Evolutionary conservation across 2,329 filamentous ascomycete species (phyloP).

Genomic region (Aspergillus sp.): DNA sequence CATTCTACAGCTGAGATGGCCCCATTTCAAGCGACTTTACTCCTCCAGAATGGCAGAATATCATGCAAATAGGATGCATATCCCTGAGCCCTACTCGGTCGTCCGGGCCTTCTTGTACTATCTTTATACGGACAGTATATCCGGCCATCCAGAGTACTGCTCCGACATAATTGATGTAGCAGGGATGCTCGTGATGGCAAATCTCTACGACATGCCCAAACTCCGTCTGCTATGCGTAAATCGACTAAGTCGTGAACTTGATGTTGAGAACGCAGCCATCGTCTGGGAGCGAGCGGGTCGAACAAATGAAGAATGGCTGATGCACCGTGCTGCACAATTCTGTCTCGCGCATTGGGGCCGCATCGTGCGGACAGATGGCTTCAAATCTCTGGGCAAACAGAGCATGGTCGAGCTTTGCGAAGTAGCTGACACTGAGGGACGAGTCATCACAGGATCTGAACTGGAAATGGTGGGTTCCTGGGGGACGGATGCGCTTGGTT

Average conservation of each 20-base stretch:
- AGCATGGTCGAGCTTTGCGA: constrained; percentile 87
- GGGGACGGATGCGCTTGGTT: constrained; percentile 42
- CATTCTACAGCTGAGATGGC: constrained; percentile 91
- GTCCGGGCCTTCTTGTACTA: constrained; percentile 95
- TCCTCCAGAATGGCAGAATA: constrained; percentile 95
- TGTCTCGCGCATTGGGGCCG: constrained; percentile 93
- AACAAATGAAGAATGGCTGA: constrained; percentile 88
- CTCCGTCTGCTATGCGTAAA: constrained; percentile 87
- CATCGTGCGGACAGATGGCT: constrained; percentile 81
- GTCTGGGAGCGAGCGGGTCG: constrained; percentile 92
- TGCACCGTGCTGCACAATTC: constrained; percentile 77
- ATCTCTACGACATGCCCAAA: constrained; percentile 95
- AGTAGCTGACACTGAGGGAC: constrained; percentile 87
- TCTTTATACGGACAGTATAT: constrained; percentile 90
- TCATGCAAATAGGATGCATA: constrained; percentile 95
- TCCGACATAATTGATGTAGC: constrained; percentile 73
- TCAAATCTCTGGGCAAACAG: constrained; percentile 68
- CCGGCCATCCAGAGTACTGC: constrained; percentile 52
- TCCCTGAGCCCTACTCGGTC: constrained; percentile 89
- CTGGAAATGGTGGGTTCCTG: constrained; percentile 56
- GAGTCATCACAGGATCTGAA: constrained; percentile 82
- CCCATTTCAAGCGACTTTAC: constrained; percentile 89
- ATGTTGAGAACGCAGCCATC: constrained; percentile 88
- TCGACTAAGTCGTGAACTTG: constrained; percentile 79
- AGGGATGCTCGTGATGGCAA: constrained; percentile 92